phyloP scores from a whole-genome alignment of 306 rosid species.

The Prunus davidiana region DNA sequence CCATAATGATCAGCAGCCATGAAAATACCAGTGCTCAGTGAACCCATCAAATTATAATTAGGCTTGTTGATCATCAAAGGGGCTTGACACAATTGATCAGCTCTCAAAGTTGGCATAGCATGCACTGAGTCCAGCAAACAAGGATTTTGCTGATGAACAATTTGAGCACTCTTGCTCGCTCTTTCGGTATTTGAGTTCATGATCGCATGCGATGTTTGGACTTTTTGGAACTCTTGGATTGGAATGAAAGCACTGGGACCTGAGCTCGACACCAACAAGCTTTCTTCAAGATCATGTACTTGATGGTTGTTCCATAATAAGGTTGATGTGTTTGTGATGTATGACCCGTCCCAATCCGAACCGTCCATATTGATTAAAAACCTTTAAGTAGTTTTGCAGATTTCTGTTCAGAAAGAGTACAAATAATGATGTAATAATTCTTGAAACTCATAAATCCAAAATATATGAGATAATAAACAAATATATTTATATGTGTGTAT shows the following conservation, averaged over 20 bases:
- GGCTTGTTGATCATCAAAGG: conserved; percentile 8
- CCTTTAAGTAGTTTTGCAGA: conserved; percentile 4
- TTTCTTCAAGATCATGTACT: conserved; percentile 39
- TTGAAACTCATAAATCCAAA: background rate
- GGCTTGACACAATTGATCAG: background rate
- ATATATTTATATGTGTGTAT: background rate
- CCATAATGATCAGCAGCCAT: conserved; percentile 27
- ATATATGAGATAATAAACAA: background rate
- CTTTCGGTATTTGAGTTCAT: background rate
- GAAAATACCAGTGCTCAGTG: conserved; percentile 13
- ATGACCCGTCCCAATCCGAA: conserved; percentile 51
- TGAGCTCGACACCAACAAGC: conserved; percentile 36
- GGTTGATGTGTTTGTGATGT: conserved; percentile 27
- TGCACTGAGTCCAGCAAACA: background rate
- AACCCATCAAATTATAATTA: conserved; percentile 4
- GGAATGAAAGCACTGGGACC: conserved; percentile 27
- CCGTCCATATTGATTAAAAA: conserved; percentile 46
- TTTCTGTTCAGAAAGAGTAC: conserved; percentile 9
- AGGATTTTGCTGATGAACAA: conserved; percentile 5
- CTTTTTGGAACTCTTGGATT: conserved; percentile 38
- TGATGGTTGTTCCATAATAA: conserved; percentile 45
- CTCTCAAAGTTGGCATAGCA: conserved; percentile 4
- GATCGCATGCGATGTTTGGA: conserved; percentile 13
- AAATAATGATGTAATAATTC: conserved; percentile 6
- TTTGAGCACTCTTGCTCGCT: background rate